These are phyloP conservation scores for Pichia nakasei DNA, from an alignment of 805 yeast species.

Conservation along the genomic window DNA sequence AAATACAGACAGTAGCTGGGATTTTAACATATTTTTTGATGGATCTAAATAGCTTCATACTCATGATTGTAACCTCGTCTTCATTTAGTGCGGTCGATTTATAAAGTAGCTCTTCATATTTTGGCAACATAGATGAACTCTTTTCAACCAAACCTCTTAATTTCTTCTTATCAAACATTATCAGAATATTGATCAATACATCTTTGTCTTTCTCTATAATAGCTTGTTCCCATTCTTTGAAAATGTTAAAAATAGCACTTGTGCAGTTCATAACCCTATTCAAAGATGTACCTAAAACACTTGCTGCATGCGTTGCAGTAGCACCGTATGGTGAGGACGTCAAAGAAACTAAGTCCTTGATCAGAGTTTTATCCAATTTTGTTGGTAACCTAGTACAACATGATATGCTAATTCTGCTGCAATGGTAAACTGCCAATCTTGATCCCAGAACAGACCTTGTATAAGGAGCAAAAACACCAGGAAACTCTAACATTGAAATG, in stretches of 20 bases:
- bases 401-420: slow-evolving; percentile 61
- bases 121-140: slow-evolving; percentile 45
- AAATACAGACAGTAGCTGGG: slow-evolving; percentile 44
- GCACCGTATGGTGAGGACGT: slow-evolving; percentile 64
- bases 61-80: slow-evolving; percentile 41
- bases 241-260: slow-evolving; percentile 37
- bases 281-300: slow-evolving; percentile 57
- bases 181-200: slow-evolving; percentile 55
- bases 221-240: slow-evolving; percentile 37
- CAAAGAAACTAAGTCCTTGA: slow-evolving; percentile 56
- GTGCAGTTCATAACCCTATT: slow-evolving; percentile 55
- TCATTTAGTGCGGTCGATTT: slow-evolving; percentile 50
- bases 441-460: slow-evolving; percentile 76
- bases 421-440: slow-evolving; percentile 64
- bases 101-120: slow-evolving; percentile 40
- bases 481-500: slow-evolving; percentile 44
- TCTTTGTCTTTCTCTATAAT: slow-evolving; percentile 41
- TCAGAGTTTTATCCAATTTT: slow-evolving; percentile 48
- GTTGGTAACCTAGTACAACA: slow-evolving; percentile 68
- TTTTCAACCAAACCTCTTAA: slow-evolving; percentile 49
- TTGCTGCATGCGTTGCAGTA: slow-evolving; percentile 62
- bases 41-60: slow-evolving; percentile 41
- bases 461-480: slow-evolving; percentile 56
- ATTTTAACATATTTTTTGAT: slow-evolving; percentile 35
- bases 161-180: slow-evolving; percentile 46